These are phyloP conservation scores for Elsinoe perseae DNA, from an alignment of 2,329 filamentous ascomycete species.

Conservation along the genomic window DNA sequence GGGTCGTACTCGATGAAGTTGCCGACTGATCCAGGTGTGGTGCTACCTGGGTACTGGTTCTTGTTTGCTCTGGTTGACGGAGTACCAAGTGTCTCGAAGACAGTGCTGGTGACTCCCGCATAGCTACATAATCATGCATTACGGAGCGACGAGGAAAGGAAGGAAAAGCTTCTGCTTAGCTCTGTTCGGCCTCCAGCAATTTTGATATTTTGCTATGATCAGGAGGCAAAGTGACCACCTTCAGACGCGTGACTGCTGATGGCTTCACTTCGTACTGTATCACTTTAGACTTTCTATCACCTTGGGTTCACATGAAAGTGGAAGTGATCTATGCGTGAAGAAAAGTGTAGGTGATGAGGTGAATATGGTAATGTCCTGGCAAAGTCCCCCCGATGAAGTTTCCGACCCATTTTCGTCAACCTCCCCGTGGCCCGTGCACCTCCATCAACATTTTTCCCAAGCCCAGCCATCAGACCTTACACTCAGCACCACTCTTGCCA, in stretches of 20 bases:
- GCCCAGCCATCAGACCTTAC: background rate
- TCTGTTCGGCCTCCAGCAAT: too few relatives aligned
- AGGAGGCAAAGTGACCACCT: background rate
- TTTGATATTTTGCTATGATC: too few relatives aligned
- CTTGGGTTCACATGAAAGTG: background rate
- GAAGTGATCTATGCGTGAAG: too few relatives aligned
- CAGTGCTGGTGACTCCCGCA: conserved; percentile 27
- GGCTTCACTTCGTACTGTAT: too few relatives aligned
- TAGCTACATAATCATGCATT: too few relatives aligned
- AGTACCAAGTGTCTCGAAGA: conserved; percentile 42
- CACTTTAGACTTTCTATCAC: too few relatives aligned
- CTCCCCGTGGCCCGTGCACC: conserved; percentile 8
- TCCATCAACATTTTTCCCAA: conserved; percentile 16
- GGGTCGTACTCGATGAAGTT: conserved; percentile 36
- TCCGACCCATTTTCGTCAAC: conserved; percentile 14
- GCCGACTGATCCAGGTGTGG: conserved; percentile 42
- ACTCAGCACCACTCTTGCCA: conserved; percentile 14
- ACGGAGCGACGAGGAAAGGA: too few relatives aligned
- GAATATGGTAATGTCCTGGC: too few relatives aligned
- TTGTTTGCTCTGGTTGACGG: conserved; percentile 43
- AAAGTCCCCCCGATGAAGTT: background rate
- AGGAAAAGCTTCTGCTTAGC: too few relatives aligned
- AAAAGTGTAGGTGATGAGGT: too few relatives aligned
- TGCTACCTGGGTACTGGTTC: conserved; percentile 48
- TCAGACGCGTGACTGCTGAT: too few relatives aligned